Conservation (phyloP, 371 early-diverging fungal genomes). For the Mortierella sp. region DNA sequence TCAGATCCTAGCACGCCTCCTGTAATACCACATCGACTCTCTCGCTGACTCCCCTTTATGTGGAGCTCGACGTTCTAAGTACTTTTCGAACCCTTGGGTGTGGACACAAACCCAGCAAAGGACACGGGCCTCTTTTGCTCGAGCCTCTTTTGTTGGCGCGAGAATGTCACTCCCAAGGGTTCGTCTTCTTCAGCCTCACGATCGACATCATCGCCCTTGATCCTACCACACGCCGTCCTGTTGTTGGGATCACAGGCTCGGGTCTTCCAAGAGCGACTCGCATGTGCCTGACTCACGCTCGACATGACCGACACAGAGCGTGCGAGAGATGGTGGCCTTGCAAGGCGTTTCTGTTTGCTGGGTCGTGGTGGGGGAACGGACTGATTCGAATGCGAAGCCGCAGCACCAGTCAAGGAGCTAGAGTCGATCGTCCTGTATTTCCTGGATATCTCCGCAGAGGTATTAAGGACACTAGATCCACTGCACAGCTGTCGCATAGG, state of each 20-base stretch:
- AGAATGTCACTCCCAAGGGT: slow-evolving; percentile 28
- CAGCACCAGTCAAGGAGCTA: slow-evolving; percentile 9
- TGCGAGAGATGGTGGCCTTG: slow-evolving; percentile 4
- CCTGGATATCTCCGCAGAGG: not conserved
- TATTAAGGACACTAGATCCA: slow-evolving; percentile 1
- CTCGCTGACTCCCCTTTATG: no score
- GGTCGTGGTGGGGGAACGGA: slow-evolving; percentile 9
- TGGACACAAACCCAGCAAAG: slow-evolving; percentile 1
- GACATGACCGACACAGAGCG: slow-evolving; percentile 22
- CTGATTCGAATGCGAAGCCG: slow-evolving; percentile 8
- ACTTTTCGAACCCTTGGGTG: not conserved
- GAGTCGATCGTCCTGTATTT: no score
- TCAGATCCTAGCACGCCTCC: no score
- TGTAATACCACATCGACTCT: no score
- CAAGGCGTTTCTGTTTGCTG: not conserved
- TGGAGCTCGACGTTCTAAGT: not conserved
- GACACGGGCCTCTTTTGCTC: slow-evolving; percentile 7
- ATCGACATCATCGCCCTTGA: slow-evolving; percentile 17
- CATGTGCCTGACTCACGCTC: slow-evolving; percentile 17
- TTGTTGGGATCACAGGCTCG: not conserved
- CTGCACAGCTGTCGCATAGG: not conserved
- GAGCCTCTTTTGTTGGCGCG: slow-evolving; percentile 27
- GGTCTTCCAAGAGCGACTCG: not conserved
- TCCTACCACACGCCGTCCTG: not conserved
- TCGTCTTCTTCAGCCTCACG: slow-evolving; percentile 40